These are phyloP conservation scores for Capsicum chinense DNA, from an alignment of 257 asterid species.

Conservation along the genomic window DNA sequence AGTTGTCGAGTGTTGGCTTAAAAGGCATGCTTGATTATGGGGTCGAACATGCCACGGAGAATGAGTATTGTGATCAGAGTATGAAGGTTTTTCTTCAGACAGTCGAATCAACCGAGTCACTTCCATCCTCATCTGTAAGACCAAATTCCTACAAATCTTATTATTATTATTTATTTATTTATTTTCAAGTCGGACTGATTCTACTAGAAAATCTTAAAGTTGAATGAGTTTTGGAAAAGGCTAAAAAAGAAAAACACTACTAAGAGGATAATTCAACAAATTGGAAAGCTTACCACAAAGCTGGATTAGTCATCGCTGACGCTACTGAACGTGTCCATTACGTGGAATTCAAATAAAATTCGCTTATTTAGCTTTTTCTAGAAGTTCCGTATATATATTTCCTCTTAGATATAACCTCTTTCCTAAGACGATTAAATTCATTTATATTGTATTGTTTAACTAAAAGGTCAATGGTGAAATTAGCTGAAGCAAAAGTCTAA, in stretches of 20 bases:
- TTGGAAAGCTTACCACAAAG: neutral
- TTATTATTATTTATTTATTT: neutral
- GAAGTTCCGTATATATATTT: neutral
- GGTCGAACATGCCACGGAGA: constrained; percentile 67
- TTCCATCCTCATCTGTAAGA: constrained; percentile 53
- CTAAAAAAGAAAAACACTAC: neutral
- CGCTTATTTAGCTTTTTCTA: neutral
- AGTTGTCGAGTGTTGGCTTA: constrained; percentile 54
- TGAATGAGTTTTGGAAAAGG: too few relatives aligned
- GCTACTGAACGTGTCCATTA: neutral
- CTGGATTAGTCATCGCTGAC: neutral
- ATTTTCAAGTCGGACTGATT: neutral
- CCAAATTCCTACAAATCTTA: neutral
- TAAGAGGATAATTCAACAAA: neutral
- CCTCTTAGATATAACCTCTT: neutral
- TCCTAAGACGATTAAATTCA: neutral
- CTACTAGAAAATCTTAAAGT: neutral
- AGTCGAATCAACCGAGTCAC: constrained; percentile 44
- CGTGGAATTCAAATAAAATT: neutral
- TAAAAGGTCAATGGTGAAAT: neutral
- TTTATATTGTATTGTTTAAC: neutral
- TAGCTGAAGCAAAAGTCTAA: neutral
- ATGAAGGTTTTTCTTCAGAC: constrained; percentile 53
- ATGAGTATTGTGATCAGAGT: constrained; percentile 61
- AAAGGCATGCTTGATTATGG: constrained; percentile 88